These are phyloP conservation scores for Teunomyces lycoperdinae DNA, from an alignment of 805 yeast genomes.

Conservation along the genomic window DNA sequence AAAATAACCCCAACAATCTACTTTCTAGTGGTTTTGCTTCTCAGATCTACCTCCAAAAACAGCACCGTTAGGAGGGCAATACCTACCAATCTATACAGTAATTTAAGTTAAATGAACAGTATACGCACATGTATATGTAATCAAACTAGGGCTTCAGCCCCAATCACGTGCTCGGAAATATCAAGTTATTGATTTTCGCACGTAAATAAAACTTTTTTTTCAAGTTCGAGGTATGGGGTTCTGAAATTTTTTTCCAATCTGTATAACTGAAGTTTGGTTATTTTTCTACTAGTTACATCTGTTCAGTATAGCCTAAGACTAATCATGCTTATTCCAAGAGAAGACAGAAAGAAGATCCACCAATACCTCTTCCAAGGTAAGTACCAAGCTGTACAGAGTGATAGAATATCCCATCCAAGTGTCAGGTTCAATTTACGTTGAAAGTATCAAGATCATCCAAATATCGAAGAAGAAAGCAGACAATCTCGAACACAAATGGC, in stretches of 20 bases:
- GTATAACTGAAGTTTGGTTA: conserved; percentile 2
- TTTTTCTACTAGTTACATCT: conserved; percentile 4
- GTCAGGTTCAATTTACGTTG: not conserved
- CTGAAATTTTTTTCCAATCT: conserved; percentile 1
- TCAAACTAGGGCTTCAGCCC: conserved; percentile 2
- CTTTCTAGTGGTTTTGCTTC: too few species aligned
- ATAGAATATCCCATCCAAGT: not conserved
- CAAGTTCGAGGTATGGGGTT: not conserved
- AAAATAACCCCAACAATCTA: too few species aligned
- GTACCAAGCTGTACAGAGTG: conserved; percentile 31
- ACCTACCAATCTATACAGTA: too few species aligned
- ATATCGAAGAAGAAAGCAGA: not conserved
- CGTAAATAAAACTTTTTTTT: not conserved
- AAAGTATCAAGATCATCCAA: not conserved
- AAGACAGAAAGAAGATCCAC: conserved; percentile 99
- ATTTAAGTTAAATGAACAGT: too few species aligned
- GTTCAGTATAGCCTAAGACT: conserved; percentile 5
- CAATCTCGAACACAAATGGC: not conserved
- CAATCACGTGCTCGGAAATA: not conserved
- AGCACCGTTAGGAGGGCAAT: too few species aligned
- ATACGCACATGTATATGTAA: too few species aligned
- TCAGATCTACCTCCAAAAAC: too few species aligned
- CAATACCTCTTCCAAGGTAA: conserved; percentile 97
- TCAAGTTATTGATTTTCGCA: not conserved
- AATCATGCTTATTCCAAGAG: conserved; percentile 97